A percentile compares a stretch with the other conserved stretches of the same genome.
Evolutionary conservation across 306 rosid species (phyloP).

Genomic region (Bauhinia variegata): DNA sequence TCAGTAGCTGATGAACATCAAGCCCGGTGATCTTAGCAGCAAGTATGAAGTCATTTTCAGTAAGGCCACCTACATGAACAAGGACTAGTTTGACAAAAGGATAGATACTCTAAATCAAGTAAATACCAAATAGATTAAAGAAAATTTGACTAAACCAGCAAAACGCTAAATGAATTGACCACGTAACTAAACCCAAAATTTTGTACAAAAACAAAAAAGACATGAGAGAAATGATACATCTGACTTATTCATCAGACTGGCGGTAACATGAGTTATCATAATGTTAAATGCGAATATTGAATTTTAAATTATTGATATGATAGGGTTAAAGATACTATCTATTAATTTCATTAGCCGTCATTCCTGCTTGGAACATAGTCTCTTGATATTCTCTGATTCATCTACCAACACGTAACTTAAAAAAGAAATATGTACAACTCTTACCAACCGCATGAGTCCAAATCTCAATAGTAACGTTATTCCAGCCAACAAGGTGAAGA

Average conservation of each 20-base stretch:
- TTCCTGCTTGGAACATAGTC: constrained; percentile 10
- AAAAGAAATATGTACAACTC: constrained; percentile 25
- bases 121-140: neutral
- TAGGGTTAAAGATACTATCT: neutral
- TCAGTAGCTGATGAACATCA: constrained; percentile 53
- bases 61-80: constrained; percentile 75
- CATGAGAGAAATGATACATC: neutral
- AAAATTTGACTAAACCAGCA: constrained; percentile 10
- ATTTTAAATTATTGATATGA: no score
- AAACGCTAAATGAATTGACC: constrained; percentile 5
- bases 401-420: neutral
- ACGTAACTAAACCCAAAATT: neutral
- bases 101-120: neutral
- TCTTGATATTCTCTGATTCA: neutral
- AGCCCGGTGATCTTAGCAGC: constrained; percentile 77
- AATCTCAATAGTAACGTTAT: constrained; percentile 74
- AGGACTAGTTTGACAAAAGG: constrained; percentile 17
- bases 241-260: neutral
- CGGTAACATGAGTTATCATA: neutral
- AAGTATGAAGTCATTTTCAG: constrained; percentile 90
- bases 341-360: neutral
- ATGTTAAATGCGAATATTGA: neutral
- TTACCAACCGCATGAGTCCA: constrained; percentile 90
- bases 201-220: neutral
- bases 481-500: constrained; percentile 95